phyloP scores from a whole-genome alignment of 225 moss, liverwort and hornwort genomes.

The Physcomitrellopsis africana region DNA sequence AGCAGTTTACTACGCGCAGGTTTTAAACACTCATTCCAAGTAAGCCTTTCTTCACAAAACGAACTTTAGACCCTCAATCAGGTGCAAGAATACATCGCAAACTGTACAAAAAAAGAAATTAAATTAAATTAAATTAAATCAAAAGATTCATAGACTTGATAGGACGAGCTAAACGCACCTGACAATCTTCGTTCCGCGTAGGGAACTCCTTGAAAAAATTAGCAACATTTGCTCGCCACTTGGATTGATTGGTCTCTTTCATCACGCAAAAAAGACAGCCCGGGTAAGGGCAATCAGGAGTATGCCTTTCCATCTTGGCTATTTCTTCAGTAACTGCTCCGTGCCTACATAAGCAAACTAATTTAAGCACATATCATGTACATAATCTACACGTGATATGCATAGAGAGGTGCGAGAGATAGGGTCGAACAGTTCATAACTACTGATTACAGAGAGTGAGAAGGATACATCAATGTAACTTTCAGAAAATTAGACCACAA shows the following conservation, averaged over 20 bases:
- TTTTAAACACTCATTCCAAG: conserved; percentile 13
- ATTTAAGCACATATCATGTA: conserved; percentile 19
- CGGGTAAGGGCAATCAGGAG: conserved; percentile 81
- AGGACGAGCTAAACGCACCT: conserved; percentile 39
- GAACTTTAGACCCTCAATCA: not conserved
- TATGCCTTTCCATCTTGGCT: conserved; percentile 73
- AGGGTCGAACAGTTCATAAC: conserved; percentile 6
- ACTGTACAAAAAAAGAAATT: too few species aligned
- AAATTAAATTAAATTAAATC: not conserved
- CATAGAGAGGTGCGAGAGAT: conserved; percentile 19
- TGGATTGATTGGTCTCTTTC: conserved; percentile 83
- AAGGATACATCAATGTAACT: not conserved
- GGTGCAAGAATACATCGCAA: not conserved
- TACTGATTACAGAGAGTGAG: not conserved
- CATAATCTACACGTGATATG: not conserved
- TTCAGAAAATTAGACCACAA: not conserved
- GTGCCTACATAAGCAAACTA: conserved; percentile 33
- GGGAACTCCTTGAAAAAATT: conserved; percentile 97
- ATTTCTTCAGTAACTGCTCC: conserved; percentile 30
- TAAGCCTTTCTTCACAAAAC: conserved; percentile 1
- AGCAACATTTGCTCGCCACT: conserved; percentile 79
- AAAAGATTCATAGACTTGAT: conserved; percentile 5
- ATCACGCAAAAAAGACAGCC: conserved; percentile 96
- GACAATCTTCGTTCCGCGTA: conserved; percentile 82
- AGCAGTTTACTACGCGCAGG: not conserved